Conservation (phyloP, 176 grass and related monocot species). For the Oropetium thomaeum region DNA sequence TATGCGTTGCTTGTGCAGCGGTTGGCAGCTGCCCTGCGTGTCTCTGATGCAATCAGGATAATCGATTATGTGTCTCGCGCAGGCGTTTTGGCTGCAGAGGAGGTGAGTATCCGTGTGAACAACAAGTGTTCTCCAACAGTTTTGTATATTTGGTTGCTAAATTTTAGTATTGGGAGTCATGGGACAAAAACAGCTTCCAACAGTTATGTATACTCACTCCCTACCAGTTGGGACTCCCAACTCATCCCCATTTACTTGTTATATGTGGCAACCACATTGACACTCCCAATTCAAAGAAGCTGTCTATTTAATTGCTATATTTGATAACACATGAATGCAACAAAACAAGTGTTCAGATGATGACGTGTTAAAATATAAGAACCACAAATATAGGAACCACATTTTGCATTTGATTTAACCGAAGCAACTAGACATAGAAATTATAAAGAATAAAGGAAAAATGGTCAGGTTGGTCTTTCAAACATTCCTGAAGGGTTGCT, state of each 20-base stretch:
- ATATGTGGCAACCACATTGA: too few relatives aligned
- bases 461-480: neutral
- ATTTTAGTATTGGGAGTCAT: neutral
- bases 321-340: too few relatives aligned
- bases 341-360: too few relatives aligned
- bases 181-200: too few relatives aligned
- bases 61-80: constrained; percentile 57
- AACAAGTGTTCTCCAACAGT: neutral
- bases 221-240: too few relatives aligned
- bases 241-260: too few relatives aligned
- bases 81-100: constrained; percentile 51
- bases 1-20: constrained; percentile 62
- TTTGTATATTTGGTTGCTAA: too few relatives aligned
- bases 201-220: too few relatives aligned
- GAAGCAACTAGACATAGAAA: neutral
- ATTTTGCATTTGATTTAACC: neutral
- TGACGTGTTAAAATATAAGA: too few relatives aligned
- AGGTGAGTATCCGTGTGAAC: constrained; percentile 4
- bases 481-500: neutral
- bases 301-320: too few relatives aligned
- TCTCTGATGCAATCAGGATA: constrained; percentile 63
- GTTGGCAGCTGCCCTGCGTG: constrained; percentile 51
- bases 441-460: neutral
- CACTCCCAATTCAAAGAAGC: too few relatives aligned
- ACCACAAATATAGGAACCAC: too few relatives aligned